Percentiles rank a stretch among this genome's conserved stretches.
These are phyloP conservation scores for Beauveria asiatica DNA, from an alignment of 2,329 filamentous ascomycete species.

Conservation along the genomic window DNA sequence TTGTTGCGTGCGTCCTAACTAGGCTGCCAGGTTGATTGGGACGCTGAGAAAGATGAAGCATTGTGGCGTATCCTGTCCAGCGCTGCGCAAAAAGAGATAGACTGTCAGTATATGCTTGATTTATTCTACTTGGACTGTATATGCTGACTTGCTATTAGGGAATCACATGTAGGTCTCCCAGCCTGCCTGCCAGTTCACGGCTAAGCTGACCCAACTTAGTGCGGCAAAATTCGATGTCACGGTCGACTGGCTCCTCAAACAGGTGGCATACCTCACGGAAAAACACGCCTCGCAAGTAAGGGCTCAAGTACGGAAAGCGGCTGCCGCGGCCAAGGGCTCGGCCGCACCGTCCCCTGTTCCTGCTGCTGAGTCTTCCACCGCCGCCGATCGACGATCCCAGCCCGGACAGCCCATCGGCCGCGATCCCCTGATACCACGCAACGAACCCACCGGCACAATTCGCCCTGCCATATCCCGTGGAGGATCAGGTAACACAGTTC, in stretches of 20 bases:
- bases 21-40: slow-evolving; percentile 67
- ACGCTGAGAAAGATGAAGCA: slow-evolving; percentile 73
- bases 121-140: neutral
- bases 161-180: slow-evolving; percentile 51
- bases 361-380: slow-evolving; percentile 34
- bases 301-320: slow-evolving; percentile 76
- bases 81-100: slow-evolving; percentile 71
- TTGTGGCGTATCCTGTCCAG: slow-evolving; percentile 87
- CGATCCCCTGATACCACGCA: slow-evolving; percentile 45
- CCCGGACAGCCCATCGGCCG: slow-evolving; percentile 50
- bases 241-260: slow-evolving; percentile 80
- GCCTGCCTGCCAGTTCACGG: neutral
- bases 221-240: slow-evolving; percentile 75
- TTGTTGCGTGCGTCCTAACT: slow-evolving; percentile 17
- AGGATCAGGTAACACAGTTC: slow-evolving; percentile 35
- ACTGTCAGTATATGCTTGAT: slow-evolving; percentile 55
- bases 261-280: slow-evolving; percentile 91
- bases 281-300: slow-evolving; percentile 82
- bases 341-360: slow-evolving; percentile 49
- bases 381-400: slow-evolving; percentile 32
- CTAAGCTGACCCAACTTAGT: slow-evolving; percentile 32
- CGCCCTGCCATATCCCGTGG: slow-evolving; percentile 40
- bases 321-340: slow-evolving; percentile 47
- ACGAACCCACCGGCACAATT: slow-evolving; percentile 35
- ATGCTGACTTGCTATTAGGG: slow-evolving; percentile 41